These are phyloP conservation scores for Botrytis squamosa DNA, from an alignment of 2,329 filamentous ascomycete species.

Conservation along the genomic window DNA sequence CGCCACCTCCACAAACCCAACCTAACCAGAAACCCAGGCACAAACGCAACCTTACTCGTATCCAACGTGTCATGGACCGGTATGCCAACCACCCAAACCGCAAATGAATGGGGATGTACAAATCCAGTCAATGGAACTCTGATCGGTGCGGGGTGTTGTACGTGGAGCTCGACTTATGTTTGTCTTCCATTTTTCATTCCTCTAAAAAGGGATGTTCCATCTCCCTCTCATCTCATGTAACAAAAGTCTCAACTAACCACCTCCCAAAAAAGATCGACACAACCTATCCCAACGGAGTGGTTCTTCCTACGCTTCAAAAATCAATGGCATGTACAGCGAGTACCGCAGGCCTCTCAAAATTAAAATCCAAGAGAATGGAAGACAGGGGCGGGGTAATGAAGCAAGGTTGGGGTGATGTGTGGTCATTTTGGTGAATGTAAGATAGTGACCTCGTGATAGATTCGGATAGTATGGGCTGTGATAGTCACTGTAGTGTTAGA, in stretches of 20 bases:
- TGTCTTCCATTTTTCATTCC: not conserved
- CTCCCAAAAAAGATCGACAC: not conserved
- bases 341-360: not conserved
- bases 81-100: not conserved
- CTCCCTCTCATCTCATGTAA: not conserved
- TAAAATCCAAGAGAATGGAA: not conserved
- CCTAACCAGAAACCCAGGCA: not conserved
- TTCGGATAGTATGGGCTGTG: not conserved
- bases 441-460: not conserved
- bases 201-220: not conserved
- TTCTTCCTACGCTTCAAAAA: not conserved
- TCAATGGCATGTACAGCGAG: conserved; percentile 17
- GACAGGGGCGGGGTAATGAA: not conserved
- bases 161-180: not conserved
- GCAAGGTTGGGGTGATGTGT: conserved; percentile 22
- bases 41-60: conserved; percentile 7
- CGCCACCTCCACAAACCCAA: not conserved
- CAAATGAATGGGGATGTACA: conserved; percentile 15
- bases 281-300: not conserved
- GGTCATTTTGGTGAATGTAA: not conserved
- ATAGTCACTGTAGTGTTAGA: not conserved
- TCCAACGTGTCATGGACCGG: conserved; percentile 4
- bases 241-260: not conserved
- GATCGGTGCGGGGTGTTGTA: not conserved
- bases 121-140: not conserved